Evolutionary conservation across 2,329 filamentous ascomycete species (phyloP), one percentile per base, ranked within the genome.

Genomic region (Pseudogymnoascus sp.): DNA sequence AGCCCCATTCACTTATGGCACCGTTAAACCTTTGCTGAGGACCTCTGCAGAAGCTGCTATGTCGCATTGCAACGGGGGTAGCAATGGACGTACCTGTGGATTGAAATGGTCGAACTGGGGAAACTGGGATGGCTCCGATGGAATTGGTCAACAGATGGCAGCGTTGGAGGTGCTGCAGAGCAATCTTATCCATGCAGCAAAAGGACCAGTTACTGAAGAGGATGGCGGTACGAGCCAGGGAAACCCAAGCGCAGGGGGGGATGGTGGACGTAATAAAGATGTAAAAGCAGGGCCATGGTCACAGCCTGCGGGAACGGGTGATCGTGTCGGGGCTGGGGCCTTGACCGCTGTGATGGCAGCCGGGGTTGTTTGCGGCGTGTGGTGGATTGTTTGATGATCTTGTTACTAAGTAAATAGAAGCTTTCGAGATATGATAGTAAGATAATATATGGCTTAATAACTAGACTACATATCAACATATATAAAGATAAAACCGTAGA

Each of bases 101-200:
- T 73, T 85, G 62, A 81, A 81, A 64, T 88, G 86, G 85, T 80
- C 79, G 53, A 77, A 80, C 62, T 77, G 74, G 19, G 76, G 74
- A 0, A 73, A 74, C 7, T 88, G 81, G 74, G 85, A 89, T 71
- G 83, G 83, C 23, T 78, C 77, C 1, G 80, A 78, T 6, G 87
- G 87, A 6, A 82, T 89, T 1, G 88, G 88, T 4, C 86, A 89
- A 72, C 86, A 89, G 74, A 90, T 90, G 87, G 80, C 83, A 1
- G 86, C 83, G 2, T 76, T 90, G 72, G 85, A 89, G 69, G 79
- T 88, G 9, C 81, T 88, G 6, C 79, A 89, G 53, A 81, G 82
- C 38, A 86, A 84, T 68, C 78, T 87, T 72, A 82, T 88, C 60
- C 35, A 60, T 38, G 66, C 78, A 6, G 75, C 75, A 9, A 63